Conservation (phyloP, 306 rosid species). For the Prunus padus region DNA sequence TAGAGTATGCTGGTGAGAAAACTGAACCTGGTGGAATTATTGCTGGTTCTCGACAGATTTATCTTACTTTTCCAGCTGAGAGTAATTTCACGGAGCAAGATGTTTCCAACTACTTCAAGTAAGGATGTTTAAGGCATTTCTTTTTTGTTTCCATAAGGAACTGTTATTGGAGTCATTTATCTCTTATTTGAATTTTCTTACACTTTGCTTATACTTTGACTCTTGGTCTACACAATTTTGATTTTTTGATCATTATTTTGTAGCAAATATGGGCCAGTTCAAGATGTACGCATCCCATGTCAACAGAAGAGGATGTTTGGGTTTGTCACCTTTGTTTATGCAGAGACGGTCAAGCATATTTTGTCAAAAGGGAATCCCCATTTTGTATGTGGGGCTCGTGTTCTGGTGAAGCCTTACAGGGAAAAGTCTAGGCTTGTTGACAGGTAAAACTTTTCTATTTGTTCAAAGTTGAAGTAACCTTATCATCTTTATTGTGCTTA, state of each 20-base stretch:
- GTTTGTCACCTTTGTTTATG: constrained; percentile 44
- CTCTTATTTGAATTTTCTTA: not conserved
- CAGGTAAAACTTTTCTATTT: constrained; percentile 24
- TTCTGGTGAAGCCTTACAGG: constrained; percentile 50
- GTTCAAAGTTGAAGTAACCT: not conserved
- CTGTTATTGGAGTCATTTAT: not conserved
- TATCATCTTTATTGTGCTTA: not conserved
- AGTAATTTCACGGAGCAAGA: constrained; percentile 45
- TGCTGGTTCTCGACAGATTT: constrained; percentile 44
- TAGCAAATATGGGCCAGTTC: constrained; percentile 56
- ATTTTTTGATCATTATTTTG: not conserved
- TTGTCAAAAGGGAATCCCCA: constrained; percentile 47
- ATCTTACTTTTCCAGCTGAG: constrained; percentile 51
- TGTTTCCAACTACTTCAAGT: constrained; percentile 49
- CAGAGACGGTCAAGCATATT: constrained; percentile 44
- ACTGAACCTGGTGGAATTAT: constrained; percentile 35
- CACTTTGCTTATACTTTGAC: not conserved
- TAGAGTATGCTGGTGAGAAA: constrained; percentile 36
- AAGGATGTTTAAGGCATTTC: constrained; percentile 2
- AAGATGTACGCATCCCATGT: constrained; percentile 53
- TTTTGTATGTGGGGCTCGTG: constrained; percentile 45
- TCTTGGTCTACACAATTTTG: not conserved
- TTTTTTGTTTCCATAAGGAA: not conserved
- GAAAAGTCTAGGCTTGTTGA: constrained; percentile 42
- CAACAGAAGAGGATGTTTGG: constrained; percentile 58